Evolutionary conservation across 2,329 filamentous ascomycete species (phyloP), one percentile per base, ranked within the genome.

Genomic region (Penicillium sp.): DNA sequence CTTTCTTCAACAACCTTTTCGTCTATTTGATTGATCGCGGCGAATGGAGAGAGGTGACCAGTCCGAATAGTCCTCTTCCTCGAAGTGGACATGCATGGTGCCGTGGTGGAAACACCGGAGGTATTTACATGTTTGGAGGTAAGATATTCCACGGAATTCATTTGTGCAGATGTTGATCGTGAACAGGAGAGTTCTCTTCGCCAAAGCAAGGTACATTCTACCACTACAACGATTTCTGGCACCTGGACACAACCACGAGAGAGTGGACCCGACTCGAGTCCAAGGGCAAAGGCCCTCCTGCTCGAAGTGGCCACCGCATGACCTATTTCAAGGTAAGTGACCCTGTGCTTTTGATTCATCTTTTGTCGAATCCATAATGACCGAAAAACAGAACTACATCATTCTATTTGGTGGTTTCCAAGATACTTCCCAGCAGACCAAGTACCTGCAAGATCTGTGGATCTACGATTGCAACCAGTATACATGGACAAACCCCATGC

Each of bases 181-280:
- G 8, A 49, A 53, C 51, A 76, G 75, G 93, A 57, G 94, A 99
- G 75, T 99, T 99, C 73, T 95, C 90, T 54, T 93, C 88, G 27
- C 94, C 94, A 2, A 97, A 97, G 71, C 94, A 97, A 75, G 94
- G 94, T 4, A 97, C 93, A 0, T 99, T 99, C 68, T 97, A 99
- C 73, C 94, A 99, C 75, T 99, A 99, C 77, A 96, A 96, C 67
- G 94, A 97, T 76, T 97, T 99, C 72, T 99, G 94, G 93, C 83
- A 88, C 46, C 82, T 97, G 41, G 92, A 97, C 68, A 89, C 93
- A 0, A 83, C 82, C 8, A 87, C 84, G 7, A 83, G 92, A 65
- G 94, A 99, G 77, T 99, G 94, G 94, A 89, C 86, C 53, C 88
- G 92, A 57, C 80, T 99, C 32, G 94, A 99, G 72, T 82, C 81